These are phyloP conservation scores for Rauvolfia tetraphylla DNA, from an alignment of 257 asterid genomes.

Conservation along the genomic window DNA sequence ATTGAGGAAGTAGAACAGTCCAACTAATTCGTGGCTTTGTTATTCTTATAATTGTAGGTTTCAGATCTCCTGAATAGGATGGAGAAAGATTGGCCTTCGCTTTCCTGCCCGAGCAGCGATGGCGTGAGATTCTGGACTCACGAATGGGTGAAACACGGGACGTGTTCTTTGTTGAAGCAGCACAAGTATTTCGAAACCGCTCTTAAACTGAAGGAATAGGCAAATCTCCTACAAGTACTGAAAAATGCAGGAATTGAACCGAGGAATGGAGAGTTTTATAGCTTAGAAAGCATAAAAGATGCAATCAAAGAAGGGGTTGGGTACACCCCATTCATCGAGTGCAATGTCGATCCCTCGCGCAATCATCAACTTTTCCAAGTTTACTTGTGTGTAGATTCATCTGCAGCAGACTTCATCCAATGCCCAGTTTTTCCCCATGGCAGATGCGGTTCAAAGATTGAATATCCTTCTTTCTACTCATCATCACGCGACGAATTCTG, in stretches of 20 bases:
- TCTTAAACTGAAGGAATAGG: constrained; percentile 46
- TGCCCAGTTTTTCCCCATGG: constrained; percentile 66
- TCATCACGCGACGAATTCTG: constrained; percentile 26
- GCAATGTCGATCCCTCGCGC: constrained; percentile 55
- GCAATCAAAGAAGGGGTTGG: constrained; percentile 57
- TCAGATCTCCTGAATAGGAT: constrained; percentile 48
- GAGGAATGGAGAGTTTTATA: constrained; percentile 35
- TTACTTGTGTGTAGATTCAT: constrained; percentile 62
- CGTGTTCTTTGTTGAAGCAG: constrained; percentile 54
- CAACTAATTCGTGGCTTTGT: too few relatives aligned
- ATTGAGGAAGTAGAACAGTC: too few relatives aligned
- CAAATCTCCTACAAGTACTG: constrained; percentile 59
- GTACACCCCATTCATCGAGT: constrained; percentile 51
- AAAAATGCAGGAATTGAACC: constrained; percentile 53
- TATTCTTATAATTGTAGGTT: constrained; percentile 46
- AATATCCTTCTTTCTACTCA: constrained; percentile 52
- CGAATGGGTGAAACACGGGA: constrained; percentile 87
- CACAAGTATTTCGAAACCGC: constrained; percentile 54
- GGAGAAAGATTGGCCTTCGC: constrained; percentile 76
- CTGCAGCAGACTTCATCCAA: constrained; percentile 46
- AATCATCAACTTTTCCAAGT: constrained; percentile 61
- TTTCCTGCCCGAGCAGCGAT: constrained; percentile 66
- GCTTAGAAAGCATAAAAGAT: constrained; percentile 36
- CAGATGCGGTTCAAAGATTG: constrained; percentile 46
- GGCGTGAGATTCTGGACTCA: constrained; percentile 68